Evolutionary conservation across 352 stramenopile species (phyloP).

Genomic region (Pythium rhizo-oryzae): DNA sequence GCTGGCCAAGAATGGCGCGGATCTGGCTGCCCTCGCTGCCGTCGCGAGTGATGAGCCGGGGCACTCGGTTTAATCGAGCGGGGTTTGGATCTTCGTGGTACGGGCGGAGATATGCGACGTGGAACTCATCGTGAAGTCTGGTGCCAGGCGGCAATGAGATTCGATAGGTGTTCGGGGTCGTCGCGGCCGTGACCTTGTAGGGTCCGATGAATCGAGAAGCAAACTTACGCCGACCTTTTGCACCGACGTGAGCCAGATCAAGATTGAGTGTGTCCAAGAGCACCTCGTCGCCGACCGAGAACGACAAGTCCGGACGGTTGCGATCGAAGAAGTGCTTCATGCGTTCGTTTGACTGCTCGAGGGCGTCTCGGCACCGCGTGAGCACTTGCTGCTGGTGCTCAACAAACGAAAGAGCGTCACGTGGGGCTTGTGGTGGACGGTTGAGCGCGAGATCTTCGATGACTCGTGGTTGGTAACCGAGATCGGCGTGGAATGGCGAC

Average conservation of each 20-base stretch:
- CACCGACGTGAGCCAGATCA: constrained; percentile 13
- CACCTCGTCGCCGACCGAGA: constrained; percentile 19
- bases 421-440: too few relatives aligned
- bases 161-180: constrained; percentile 18
- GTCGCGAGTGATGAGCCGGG: constrained; percentile 10
- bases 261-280: constrained; percentile 29
- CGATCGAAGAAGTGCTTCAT: constrained; percentile 11
- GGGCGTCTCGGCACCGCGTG: constrained; percentile 1
- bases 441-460: constrained; percentile 15
- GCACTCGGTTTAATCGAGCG: background rate
- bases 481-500: constrained; percentile 17
- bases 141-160: constrained; percentile 17
- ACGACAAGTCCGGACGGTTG: constrained; percentile 17
- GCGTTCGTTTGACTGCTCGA: background rate
- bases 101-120: constrained; percentile 12
- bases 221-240: constrained; percentile 19
- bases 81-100: constrained; percentile 25
- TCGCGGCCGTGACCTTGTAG: constrained; percentile 8
- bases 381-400: constrained; percentile 7
- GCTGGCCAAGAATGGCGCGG: constrained; percentile 6
- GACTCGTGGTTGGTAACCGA: constrained; percentile 5
- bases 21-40: constrained; percentile 10
- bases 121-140: constrained; percentile 30
- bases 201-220: constrained; percentile 24
- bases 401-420: too few relatives aligned